Evolutionary conservation across 345 rosid species (phyloP), one percentile per base, ranked within the genome.

Genomic region (Boechera divaricarpa): DNA sequence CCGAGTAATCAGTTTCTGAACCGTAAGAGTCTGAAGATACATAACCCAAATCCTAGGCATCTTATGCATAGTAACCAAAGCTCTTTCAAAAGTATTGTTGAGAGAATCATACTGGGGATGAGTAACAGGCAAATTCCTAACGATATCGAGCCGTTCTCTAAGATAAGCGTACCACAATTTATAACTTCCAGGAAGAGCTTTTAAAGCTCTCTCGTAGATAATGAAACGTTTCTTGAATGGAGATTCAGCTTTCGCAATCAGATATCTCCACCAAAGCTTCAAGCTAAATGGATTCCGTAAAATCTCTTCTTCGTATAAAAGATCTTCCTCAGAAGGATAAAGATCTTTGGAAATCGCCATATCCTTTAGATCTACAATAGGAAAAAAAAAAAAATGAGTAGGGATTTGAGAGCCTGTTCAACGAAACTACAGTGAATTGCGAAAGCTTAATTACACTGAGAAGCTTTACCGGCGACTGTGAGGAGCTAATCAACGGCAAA

Each of bases 211-310:
- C 84, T 95, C 99, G 60, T 92, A 95, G 52, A 92, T 87, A 1
- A 91, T 61, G 73, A 85, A 87, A 6, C 98, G 87, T 52, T 92
- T 92, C 82, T 79, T 82, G 74, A 89, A 87, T 0, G 97, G 93
- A 26, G 92, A 77, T 0, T 87, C 96, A 5, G 93, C 79, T 53
- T 89, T 84, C 0, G 98, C 95, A 4, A 88, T 82, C 29, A 95
- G 51, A 72, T 92, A 95, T 4, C 99, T 88, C 99, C 99, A 95
- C 99, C 99, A 92, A 0, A 92, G 90, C 81, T 90, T 92, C 7
- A 92, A 79, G 75, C 91, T 89, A 44, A 90, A 94, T 0, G 96
- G 95, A 61, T 94, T 94, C 3, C 99, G 85, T 21, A 95, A 49
- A 3, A 95, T 79, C 86, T 95, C 99, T 41, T 95, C 99, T 67